A percentile compares a stretch with the other conserved stretches of the same genome.
Conservation (phyloP, 345 rosid genomes). For the Streptanthus diversifolius region DNA sequence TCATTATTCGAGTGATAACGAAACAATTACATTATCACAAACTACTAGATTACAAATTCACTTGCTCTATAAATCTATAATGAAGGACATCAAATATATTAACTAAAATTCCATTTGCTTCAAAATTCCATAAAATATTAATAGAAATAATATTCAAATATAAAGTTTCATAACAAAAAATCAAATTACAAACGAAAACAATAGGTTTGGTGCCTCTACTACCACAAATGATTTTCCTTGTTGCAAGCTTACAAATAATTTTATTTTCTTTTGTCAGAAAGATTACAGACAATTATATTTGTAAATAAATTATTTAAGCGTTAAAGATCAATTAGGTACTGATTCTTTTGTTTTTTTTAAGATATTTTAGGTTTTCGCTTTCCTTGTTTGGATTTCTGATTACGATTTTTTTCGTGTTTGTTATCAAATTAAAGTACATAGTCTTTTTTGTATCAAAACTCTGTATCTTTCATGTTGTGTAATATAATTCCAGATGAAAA, state of each 20-base stretch:
- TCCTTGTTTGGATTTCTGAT: too few species aligned
- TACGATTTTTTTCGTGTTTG: too few species aligned
- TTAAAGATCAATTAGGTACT: neutral
- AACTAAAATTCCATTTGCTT: neutral
- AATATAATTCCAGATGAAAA: too few species aligned
- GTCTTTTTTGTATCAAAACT: too few species aligned
- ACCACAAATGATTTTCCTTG: neutral
- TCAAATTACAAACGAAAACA: neutral
- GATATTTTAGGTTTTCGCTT: too few species aligned
- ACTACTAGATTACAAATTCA: neutral
- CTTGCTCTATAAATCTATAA: neutral
- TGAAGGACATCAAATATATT: too few species aligned
- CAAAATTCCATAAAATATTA: too few species aligned
- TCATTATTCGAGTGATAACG: neutral
- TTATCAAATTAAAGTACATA: too few species aligned
- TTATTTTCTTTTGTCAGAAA: neutral
- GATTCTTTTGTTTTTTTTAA: too few species aligned
- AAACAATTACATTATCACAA: neutral
- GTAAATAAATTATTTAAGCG: neutral
- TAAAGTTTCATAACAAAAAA: neutral
- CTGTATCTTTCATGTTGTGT: too few species aligned
- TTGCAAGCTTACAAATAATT: neutral
- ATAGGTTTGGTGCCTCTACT: neutral
- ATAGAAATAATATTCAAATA: neutral
- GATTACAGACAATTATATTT: neutral